Evolutionary conservation across 192 early-diverging fungal genomes (phyloP).

Genomic region (Lobulomyces angularis): DNA sequence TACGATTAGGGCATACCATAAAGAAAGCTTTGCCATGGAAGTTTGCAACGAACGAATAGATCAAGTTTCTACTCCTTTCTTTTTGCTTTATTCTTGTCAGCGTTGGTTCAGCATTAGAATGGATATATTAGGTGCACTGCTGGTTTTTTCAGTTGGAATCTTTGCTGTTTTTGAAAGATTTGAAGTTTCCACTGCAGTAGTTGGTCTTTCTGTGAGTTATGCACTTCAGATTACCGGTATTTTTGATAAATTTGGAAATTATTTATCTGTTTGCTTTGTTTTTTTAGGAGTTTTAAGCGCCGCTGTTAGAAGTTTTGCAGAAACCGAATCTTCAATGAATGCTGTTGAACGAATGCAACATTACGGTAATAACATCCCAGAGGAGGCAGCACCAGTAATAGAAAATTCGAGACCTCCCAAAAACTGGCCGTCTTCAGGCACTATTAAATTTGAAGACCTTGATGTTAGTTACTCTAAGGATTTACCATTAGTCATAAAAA

Average conservation of each 20-base stretch:
- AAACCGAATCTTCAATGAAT: conserved; percentile 2
- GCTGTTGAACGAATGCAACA: conserved; percentile 2
- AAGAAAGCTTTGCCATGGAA: too few species aligned
- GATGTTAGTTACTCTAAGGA: conserved; percentile 29
- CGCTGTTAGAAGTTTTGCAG: too few species aligned
- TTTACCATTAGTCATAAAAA: conserved; percentile 33
- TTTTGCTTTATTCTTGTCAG: conserved; percentile 55
- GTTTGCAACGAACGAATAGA: conserved; percentile 63
- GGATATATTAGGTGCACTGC: conserved; percentile 60
- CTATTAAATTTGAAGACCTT: conserved; percentile 28
- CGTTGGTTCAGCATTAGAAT: conserved; percentile 62
- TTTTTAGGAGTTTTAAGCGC: neutral
- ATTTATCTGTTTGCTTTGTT: conserved; percentile 42
- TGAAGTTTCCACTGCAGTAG: conserved; percentile 51
- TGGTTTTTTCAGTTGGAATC: conserved; percentile 64
- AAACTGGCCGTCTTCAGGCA: conserved; percentile 33
- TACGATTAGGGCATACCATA: conserved; percentile 80
- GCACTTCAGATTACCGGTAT: conserved; percentile 65
- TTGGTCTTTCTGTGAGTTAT: conserved; percentile 72
- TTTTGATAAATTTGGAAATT: conserved; percentile 68
- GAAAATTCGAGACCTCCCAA: conserved; percentile 14
- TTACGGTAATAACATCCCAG: conserved; percentile 10
- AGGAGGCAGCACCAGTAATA: conserved; percentile 24
- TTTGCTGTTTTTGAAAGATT: conserved; percentile 56
- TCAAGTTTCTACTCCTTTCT: conserved; percentile 69